Evolutionary conservation across 352 stramenopile species (phyloP).

Genomic region (Phytophthora pluvialis): DNA sequence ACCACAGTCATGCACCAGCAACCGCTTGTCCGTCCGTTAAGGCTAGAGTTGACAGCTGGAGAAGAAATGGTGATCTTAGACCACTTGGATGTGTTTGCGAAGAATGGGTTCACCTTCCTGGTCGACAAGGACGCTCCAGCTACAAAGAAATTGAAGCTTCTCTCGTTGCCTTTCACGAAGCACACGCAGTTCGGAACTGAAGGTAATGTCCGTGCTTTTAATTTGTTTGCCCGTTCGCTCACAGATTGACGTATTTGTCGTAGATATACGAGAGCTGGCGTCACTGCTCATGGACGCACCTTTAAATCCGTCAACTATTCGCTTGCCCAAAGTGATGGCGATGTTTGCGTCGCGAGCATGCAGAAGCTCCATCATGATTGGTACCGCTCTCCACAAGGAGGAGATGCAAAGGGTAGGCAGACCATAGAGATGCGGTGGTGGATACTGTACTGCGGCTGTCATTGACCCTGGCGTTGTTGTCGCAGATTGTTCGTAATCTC

Average conservation of each 20-base stretch:
- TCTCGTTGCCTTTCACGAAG: constrained; percentile 90
- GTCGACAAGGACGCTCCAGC: constrained; percentile 54
- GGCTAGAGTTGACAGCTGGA: constrained; percentile 91
- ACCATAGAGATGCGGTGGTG: constrained; percentile 1
- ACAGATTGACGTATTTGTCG: not conserved
- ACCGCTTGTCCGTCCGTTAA: constrained; percentile 92
- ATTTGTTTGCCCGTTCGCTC: not conserved
- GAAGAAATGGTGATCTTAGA: constrained; percentile 96
- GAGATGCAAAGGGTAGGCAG: constrained; percentile 91
- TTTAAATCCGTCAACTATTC: constrained; percentile 58
- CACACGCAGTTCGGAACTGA: constrained; percentile 87
- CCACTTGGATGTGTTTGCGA: constrained; percentile 93
- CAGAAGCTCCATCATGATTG: constrained; percentile 97
- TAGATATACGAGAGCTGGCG: constrained; percentile 90
- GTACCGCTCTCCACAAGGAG: constrained; percentile 89
- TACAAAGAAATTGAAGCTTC: constrained; percentile 70
- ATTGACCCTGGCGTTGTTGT: constrained; percentile 1
- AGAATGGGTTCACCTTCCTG: constrained; percentile 94
- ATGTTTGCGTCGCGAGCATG: constrained; percentile 98
- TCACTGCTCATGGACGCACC: constrained; percentile 80
- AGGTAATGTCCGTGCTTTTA: constrained; percentile 37
- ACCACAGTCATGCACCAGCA: constrained; percentile 96
- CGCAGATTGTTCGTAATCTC: constrained; percentile 89
- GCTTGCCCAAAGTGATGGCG: constrained; percentile 94
- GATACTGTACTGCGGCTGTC: not conserved